phyloP scores from a whole-genome alignment of 768 basidiomycete species.

The Dentipellis fragilis region DNA sequence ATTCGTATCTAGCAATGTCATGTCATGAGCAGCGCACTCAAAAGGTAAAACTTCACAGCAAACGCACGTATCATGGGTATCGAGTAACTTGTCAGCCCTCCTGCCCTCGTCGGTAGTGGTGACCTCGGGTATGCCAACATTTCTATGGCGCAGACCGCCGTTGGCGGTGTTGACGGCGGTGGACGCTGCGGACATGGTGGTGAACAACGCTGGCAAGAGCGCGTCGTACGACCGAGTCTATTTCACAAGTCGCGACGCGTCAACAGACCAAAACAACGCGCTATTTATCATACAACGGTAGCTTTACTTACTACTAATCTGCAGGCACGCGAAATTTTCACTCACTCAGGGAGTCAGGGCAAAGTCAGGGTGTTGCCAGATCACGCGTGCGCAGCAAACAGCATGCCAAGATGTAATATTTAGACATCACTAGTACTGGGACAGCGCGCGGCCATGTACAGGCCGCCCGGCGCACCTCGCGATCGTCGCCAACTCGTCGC shows the following conservation, averaged over 20 bases:
- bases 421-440: no score
- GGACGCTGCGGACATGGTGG: conserved; percentile 13
- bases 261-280: conserved; percentile 2
- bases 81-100: conserved; percentile 60
- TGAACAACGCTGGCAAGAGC: background rate
- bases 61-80: conserved; percentile 31
- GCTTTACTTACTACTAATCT: no score
- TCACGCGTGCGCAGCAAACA: no score
- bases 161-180: conserved; percentile 2
- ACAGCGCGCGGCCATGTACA: no score
- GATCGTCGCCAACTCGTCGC: no score
- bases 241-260: background rate
- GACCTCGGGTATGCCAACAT: conserved; percentile 20
- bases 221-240: conserved; percentile 1
- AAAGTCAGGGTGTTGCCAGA: no score
- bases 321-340: no score
- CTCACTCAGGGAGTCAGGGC: no score
- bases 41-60: conserved; percentile 23
- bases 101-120: conserved; percentile 59
- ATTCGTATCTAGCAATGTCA: conserved; percentile 76
- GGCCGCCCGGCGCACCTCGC: no score
- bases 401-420: no score
- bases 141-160: conserved; percentile 20
- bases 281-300: background rate
- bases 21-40: conserved; percentile 3